These are phyloP conservation scores for Mycena sp. DNA, from an alignment of 1,284 basidiomycete species.

Conservation along the genomic window DNA sequence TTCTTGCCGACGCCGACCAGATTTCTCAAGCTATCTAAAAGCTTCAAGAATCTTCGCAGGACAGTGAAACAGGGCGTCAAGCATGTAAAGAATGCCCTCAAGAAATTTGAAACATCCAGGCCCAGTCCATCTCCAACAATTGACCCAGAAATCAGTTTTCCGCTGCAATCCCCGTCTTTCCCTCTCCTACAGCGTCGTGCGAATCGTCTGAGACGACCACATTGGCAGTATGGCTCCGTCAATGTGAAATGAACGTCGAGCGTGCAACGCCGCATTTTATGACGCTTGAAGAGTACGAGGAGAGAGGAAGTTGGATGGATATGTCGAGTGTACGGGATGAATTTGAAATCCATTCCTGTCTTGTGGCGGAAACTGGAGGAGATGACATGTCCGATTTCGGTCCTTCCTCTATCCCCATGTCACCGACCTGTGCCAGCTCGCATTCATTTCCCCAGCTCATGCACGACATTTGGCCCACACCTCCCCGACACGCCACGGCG, in stretches of 20 bases:
- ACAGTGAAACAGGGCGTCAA: constrained; percentile 33
- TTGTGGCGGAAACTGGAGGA: neutral
- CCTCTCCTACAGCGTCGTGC: constrained; percentile 23
- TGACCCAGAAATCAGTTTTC: neutral
- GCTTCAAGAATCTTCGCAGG: constrained; percentile 42
- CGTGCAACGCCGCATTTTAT: constrained; percentile 40
- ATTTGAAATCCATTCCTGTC: constrained; percentile 38
- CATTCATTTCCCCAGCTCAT: constrained; percentile 22
- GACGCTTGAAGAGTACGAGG: constrained; percentile 57
- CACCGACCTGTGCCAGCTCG: constrained; percentile 14
- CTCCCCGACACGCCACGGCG: constrained; percentile 8
- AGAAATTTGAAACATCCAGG: constrained; percentile 9
- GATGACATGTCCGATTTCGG: constrained; percentile 1
- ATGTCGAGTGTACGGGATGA: constrained; percentile 37
- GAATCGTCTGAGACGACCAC: constrained; percentile 32
- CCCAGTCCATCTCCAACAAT: constrained; percentile 20
- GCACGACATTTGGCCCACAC: constrained; percentile 34
- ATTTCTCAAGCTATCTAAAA: constrained; percentile 34
- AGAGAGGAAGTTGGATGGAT: constrained; percentile 57
- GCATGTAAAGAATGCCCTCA: constrained; percentile 21
- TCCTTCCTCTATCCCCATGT: constrained; percentile 1
- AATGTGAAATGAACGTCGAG: constrained; percentile 37
- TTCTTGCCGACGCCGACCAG: constrained; percentile 26
- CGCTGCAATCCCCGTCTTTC: constrained; percentile 15
- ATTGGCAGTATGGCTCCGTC: constrained; percentile 51